These are phyloP conservation scores for Candida sakaeoensis DNA, from an alignment of 805 yeast species.

Conservation along the genomic window DNA sequence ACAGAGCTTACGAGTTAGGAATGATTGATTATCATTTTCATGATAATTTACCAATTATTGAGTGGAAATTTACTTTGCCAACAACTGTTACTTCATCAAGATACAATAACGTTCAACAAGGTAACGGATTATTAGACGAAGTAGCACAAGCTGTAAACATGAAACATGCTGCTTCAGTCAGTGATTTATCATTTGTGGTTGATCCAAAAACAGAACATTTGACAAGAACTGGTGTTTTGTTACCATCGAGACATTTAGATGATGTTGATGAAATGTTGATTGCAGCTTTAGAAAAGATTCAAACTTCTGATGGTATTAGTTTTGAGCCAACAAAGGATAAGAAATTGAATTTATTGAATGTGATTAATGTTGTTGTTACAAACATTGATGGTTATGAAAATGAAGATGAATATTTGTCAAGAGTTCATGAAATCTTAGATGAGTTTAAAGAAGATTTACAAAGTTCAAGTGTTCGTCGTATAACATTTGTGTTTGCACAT, in stretches of 20 bases:
- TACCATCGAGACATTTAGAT: conserved; percentile 78
- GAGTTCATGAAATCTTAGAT: conserved; percentile 60
- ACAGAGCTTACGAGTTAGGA: conserved; percentile 89
- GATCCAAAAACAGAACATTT: conserved; percentile 65
- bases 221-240: conserved; percentile 78
- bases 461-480: conserved; percentile 79
- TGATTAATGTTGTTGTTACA: conserved; percentile 75
- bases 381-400: conserved; percentile 68
- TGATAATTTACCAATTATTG: conserved; percentile 63
- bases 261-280: conserved; percentile 81
- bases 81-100: conserved; percentile 60
- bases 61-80: conserved; percentile 88
- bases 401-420: conserved; percentile 64
- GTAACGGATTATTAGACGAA: conserved; percentile 36
- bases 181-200: conserved; percentile 84
- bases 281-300: conserved; percentile 71
- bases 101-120: conserved; percentile 60
- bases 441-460: conserved; percentile 68
- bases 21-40: conserved; percentile 61
- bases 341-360: conserved; percentile 56
- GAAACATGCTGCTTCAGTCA: conserved; percentile 88
- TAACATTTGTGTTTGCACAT: conserved; percentile 85
- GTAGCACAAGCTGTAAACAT: conserved; percentile 33
- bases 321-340: conserved; percentile 21
- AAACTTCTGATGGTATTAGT: conserved; percentile 42